Base-by-base conservation (phyloP, 2,329 filamentous ascomycete species). In the Domatiomyces globalis region DNA sequence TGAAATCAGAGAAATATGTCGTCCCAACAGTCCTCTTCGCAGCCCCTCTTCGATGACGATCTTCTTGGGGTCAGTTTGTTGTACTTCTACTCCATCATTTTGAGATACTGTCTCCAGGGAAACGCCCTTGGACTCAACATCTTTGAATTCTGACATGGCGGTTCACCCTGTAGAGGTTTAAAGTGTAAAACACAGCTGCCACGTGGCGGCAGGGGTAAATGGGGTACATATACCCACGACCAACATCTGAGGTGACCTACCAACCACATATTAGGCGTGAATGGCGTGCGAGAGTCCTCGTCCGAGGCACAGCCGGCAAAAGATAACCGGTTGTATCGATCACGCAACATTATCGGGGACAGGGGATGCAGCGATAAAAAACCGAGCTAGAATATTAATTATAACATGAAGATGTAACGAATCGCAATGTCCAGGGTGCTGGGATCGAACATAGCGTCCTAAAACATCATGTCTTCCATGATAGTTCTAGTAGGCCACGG, bases 1-100 rank as follows among this genome's bases (percentile, higher is more conserved):
- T 12, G 66, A 64, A 45, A 68, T 67, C 64, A 68, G 67, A 10
- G 48, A 36, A 36, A 51, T 49, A 18, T 51, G 50, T 27, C 48
- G 33, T 15, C 15, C 33, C 33, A 39, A 39, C 12, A 39, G 33
- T 39, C 33, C 33, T 39, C 33, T 39, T 39, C 33, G 33, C 10
- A 39, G 33, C 15, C 33, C 33, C 5, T 39, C 15, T 15, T 39
- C 33, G 33, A 39, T 39, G 33, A 39, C 15, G 33, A 39, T 39
- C 15, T 4, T 15, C 10, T 39, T 5, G 33, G 2, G 15, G 10
- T 15, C 10, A 10, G 10, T 15, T 39, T 12, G 8, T 33, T 33
- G 29, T 7, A 9, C 29, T 33, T 33, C 29, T 9, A 2, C 8
- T 9, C 15, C 33, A 15, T 39, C 10, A 39, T 15, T 39, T 10